Base-by-base conservation (phyloP, 306 rosid species). In the Vachellia pachyceras region DNA sequence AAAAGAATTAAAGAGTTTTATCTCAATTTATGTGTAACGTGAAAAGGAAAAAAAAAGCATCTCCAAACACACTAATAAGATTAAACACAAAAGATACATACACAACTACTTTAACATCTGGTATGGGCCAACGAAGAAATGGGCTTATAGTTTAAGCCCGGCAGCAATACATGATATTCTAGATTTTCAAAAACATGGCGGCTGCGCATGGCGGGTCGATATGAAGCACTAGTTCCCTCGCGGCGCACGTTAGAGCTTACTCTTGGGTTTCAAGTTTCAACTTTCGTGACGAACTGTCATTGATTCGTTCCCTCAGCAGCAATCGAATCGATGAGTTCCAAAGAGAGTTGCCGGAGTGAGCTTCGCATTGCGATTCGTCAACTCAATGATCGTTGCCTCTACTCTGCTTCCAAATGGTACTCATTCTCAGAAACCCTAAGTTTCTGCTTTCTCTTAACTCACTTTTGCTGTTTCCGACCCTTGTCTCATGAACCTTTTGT, bases 361-460 rank as follows among this genome's bases (percentile, higher is more conserved):
- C 98, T 95, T 61, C 97, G 98, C 80, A 84, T 93, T 44, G 98
- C 96, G 22, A 78, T 95, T 82, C 93, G 93, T 8, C 99, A 95
- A 88, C 97, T 95, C 55, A 87, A 84, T 65, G 97, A 90, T 85
- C 94, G 97, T 17, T 89, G 97, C 58, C 94, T 94, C 82, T 85
- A 89, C 82, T 81, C 95, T 13, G 97, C 97, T 25, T 87, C 98
- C 60, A 95, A 91, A 93, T 95, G 99, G 99, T 95, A 83, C 33
- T 9, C 67, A 46, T 37, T 44, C 86, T 76, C 77, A 6, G 13
- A 58, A 73, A 18, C 65, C 41, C 82, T 10, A 15, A 84, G 74
- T 50, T 83, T 72, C 85, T 75, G 42, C 71, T 47, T 14, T 66
- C 29, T 76, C 49, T 7, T 45, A n/a, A n/a, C n/a, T n/a, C n/a